These are phyloP conservation scores for Chalciporus piperatus DNA, from an alignment of 768 basidiomycete species.

Conservation along the genomic window DNA sequence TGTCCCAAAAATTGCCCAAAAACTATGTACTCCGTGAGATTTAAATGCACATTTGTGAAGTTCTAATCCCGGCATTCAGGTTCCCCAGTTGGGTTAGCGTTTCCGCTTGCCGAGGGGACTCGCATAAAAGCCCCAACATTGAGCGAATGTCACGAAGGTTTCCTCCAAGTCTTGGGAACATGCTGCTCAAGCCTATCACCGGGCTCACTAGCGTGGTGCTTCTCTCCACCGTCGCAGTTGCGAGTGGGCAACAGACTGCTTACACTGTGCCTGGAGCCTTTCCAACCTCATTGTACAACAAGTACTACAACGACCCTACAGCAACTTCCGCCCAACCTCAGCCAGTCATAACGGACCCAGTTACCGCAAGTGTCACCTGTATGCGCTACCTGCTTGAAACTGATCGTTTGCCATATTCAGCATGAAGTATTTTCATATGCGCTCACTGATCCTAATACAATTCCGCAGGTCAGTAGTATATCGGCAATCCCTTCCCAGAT, in stretches of 20 bases:
- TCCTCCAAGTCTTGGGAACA: background rate
- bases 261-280: conserved; percentile 62
- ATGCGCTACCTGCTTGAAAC: background rate
- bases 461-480: conserved; percentile 42
- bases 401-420: conserved; percentile 31
- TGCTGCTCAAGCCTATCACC: conserved; percentile 8
- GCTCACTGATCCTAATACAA: conserved; percentile 61
- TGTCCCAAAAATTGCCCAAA: no score
- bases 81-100: no score
- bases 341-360: conserved; percentile 73
- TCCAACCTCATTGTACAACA: conserved; percentile 60
- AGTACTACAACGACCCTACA: conserved; percentile 72
- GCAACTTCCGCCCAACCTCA: conserved; percentile 71
- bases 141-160: background rate
- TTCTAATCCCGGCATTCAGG: background rate
- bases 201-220: conserved; percentile 9
- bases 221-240: conserved; percentile 1
- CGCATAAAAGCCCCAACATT: conserved; percentile 9
- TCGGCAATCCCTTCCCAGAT: background rate
- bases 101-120: background rate
- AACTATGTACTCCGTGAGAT: no score
- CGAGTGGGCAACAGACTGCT: conserved; percentile 13
- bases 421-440: conserved; percentile 54
- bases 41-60: conserved; percentile 23
- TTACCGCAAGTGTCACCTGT: conserved; percentile 42